phyloP scores from a whole-genome alignment of 2,329 filamentous ascomycete genomes.

The Lecanoromycetidae sp. region DNA sequence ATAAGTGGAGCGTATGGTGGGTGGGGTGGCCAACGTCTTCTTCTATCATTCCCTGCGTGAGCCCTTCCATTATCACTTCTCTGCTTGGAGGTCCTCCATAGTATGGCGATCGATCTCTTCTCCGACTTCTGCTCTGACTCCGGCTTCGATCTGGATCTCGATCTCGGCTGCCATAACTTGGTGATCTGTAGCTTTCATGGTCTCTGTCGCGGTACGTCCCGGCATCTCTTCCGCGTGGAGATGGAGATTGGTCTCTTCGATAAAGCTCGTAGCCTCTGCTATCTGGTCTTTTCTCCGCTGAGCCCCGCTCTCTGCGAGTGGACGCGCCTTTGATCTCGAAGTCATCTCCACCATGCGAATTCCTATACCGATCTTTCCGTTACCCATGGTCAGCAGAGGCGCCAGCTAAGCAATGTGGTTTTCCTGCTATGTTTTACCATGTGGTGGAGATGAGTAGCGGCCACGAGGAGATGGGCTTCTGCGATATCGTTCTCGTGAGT shows the following conservation, averaged over 20 bases:
- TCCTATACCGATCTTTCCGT: slow-evolving; percentile 28
- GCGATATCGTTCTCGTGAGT: slow-evolving; percentile 28
- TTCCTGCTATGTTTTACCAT: slow-evolving; percentile 29
- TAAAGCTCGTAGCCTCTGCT: slow-evolving; percentile 26
- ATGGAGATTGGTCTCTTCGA: slow-evolving; percentile 26
- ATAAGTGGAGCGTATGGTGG: slow-evolving; percentile 1
- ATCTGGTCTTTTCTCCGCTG: slow-evolving; percentile 21
- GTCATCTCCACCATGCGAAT: slow-evolving; percentile 26
- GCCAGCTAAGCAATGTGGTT: slow-evolving; percentile 18
- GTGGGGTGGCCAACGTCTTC: slow-evolving; percentile 36
- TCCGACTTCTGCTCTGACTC: slow-evolving; percentile 27
- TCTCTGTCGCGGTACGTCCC: slow-evolving; percentile 33
- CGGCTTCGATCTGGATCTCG: slow-evolving; percentile 26
- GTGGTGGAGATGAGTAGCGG: slow-evolving; percentile 35
- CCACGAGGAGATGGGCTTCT: slow-evolving; percentile 27
- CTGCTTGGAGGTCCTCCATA: slow-evolving; percentile 33
- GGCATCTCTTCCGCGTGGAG: slow-evolving; percentile 26
- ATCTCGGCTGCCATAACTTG: slow-evolving; percentile 27
- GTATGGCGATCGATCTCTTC: slow-evolving; percentile 28
- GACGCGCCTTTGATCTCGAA: slow-evolving; percentile 11
- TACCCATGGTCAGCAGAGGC: slow-evolving; percentile 29
- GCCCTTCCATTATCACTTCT: slow-evolving; percentile 40
- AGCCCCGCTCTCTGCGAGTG: slow-evolving; percentile 6
- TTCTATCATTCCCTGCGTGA: slow-evolving; percentile 38
- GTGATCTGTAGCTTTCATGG: slow-evolving; percentile 36